These are phyloP conservation scores for Adansonia grandidieri DNA, from an alignment of 441 rosid species.

Conservation along the genomic window DNA sequence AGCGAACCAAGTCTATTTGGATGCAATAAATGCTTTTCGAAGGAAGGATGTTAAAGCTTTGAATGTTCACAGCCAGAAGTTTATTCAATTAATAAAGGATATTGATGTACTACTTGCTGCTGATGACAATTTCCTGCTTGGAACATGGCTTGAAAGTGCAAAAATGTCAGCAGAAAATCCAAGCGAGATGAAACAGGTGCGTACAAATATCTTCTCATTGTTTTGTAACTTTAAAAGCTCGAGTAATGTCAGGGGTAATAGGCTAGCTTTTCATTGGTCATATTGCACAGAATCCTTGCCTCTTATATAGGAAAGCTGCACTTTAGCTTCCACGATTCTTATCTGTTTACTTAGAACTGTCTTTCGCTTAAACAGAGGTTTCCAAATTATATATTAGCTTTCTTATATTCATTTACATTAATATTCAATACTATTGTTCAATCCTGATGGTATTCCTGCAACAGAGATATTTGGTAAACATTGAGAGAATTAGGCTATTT, in stretches of 20 bases:
- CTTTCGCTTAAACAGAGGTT: not conserved
- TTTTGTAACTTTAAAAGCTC: not conserved
- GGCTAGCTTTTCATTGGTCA: not conserved
- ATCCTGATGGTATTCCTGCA: not conserved
- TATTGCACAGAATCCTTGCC: not conserved
- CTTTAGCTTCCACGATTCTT: not conserved
- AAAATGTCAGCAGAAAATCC: slow-evolving; percentile 63
- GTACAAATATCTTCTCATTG: slow-evolving; percentile 18
- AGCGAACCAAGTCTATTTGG: slow-evolving; percentile 76
- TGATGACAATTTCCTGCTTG: slow-evolving; percentile 80
- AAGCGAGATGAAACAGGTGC: slow-evolving; percentile 72
- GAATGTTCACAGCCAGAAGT: slow-evolving; percentile 51
- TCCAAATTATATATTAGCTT: not conserved
- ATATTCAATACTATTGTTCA: not conserved
- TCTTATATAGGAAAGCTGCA: not conserved
- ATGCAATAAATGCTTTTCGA: slow-evolving; percentile 68
- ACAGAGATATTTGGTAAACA: not conserved
- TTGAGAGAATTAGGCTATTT: not conserved
- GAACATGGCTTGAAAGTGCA: slow-evolving; percentile 92
- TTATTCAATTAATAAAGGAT: slow-evolving; percentile 74
- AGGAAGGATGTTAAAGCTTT: slow-evolving; percentile 57
- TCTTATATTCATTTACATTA: not conserved
- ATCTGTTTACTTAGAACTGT: not conserved
- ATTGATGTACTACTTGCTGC: slow-evolving; percentile 81
- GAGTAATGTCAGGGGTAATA: not conserved